Evolutionary conservation across 257 asterid genomes (phyloP).

Genomic region (Solanum lycopersicoides): DNA sequence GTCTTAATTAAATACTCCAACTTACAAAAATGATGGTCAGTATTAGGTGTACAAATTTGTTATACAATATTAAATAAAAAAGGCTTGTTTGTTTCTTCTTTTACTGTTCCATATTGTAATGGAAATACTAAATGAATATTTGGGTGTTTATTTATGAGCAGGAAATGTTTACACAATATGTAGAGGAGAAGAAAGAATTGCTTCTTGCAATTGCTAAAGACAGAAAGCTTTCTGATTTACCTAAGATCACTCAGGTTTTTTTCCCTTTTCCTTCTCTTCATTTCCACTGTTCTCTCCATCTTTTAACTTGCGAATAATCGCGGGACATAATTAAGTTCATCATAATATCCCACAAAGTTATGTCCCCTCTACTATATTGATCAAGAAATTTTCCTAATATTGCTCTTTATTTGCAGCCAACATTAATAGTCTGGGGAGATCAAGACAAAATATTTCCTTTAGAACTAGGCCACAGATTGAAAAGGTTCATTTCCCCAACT

Average conservation of each 20-base stretch:
- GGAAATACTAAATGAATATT: neutral
- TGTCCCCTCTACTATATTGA: neutral
- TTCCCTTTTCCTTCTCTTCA: neutral
- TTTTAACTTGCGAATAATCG: neutral
- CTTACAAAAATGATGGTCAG: neutral
- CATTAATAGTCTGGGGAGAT: conserved; percentile 64
- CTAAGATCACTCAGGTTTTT: conserved; percentile 55
- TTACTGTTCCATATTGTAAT: neutral
- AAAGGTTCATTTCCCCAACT: conserved; percentile 23
- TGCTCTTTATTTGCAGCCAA: conserved; percentile 31
- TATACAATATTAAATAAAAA: neutral
- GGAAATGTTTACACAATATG: conserved; percentile 46
- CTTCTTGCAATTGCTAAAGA: conserved; percentile 36
- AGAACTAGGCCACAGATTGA: conserved; percentile 52
- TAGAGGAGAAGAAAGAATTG: conserved; percentile 56
- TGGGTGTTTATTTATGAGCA: neutral
- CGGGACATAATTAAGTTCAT: neutral
- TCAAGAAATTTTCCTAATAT: neutral
- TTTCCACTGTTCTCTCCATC: neutral
- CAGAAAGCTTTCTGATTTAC: conserved; percentile 43
- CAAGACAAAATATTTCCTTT: conserved; percentile 56
- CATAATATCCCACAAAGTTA: neutral
- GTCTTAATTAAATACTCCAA: neutral
- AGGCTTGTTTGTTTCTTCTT: neutral
- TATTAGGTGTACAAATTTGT: no score